Percentiles rank a stretch among this genome's conserved stretches.
Evolutionary conservation across 768 basidiomycete species (phyloP).

Genomic region (Mycena indigotica): DNA sequence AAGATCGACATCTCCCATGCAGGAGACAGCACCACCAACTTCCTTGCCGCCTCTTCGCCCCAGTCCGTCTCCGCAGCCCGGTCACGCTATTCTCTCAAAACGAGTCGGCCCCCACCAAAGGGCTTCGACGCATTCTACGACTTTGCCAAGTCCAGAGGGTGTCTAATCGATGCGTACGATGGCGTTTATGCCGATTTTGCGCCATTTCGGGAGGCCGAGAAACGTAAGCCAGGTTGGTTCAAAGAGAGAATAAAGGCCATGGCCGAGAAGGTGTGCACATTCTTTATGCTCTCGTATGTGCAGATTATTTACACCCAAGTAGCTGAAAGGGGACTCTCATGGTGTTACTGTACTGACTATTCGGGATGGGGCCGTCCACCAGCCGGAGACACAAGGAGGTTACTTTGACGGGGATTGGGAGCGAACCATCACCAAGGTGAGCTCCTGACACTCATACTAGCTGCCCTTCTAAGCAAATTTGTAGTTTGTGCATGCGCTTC

Average conservation of each 20-base stretch:
- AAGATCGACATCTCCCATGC: background rate
- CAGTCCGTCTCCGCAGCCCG: slow-evolving; percentile 6
- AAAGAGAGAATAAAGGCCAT: slow-evolving; percentile 5
- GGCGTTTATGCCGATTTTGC: slow-evolving; percentile 13
- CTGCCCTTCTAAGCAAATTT: background rate
- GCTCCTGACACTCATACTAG: background rate
- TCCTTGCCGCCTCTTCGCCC: slow-evolving; percentile 1
- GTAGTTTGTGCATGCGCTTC: slow-evolving; percentile 17
- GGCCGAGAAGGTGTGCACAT: slow-evolving; percentile 5
- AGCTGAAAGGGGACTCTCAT: background rate
- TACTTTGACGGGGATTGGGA: slow-evolving; percentile 23
- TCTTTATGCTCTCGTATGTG: background rate
- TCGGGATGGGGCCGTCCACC: background rate
- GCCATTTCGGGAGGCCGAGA: slow-evolving; percentile 14
- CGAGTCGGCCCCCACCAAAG: slow-evolving; percentile 1
- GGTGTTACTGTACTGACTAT: slow-evolving; percentile 13
- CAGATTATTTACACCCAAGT: background rate
- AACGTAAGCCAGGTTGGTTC: slow-evolving; percentile 10
- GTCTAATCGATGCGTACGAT: slow-evolving; percentile 9
- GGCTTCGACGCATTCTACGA: slow-evolving; percentile 17
- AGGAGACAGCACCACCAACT: background rate
- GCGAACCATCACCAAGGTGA: slow-evolving; percentile 9
- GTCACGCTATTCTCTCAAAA: slow-evolving; percentile 9
- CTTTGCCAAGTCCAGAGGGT: slow-evolving; percentile 3
- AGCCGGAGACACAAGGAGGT: slow-evolving; percentile 5